These are phyloP conservation scores for Ceratobasidium sp. DNA, from an alignment of 1,284 basidiomycete genomes.

Conservation along the genomic window DNA sequence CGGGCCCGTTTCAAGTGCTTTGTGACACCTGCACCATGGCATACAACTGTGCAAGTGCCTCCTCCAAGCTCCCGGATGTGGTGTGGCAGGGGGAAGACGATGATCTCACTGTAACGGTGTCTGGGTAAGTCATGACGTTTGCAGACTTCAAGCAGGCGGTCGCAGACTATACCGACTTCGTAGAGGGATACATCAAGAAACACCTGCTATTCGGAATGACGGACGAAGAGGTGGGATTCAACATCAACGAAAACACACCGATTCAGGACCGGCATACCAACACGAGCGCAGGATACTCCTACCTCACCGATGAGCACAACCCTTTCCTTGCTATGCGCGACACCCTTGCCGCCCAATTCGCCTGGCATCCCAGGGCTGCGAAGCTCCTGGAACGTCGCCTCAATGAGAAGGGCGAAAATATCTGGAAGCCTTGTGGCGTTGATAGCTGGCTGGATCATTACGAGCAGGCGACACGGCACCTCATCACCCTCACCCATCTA, in stretches of 20 bases:
- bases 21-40: no score
- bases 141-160: background rate
- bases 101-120: background rate
- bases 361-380: background rate
- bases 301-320: background rate
- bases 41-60: background rate
- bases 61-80: background rate
- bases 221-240: background rate
- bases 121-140: background rate
- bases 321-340: background rate
- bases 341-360: background rate
- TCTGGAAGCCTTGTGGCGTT: no score
- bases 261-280: background rate
- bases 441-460: background rate
- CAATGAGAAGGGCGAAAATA: no score
- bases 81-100: background rate
- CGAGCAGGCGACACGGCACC: background rate
- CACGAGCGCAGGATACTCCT: conserved; percentile 1
- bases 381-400: background rate
- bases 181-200: background rate
- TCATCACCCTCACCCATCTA: background rate
- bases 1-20: background rate
- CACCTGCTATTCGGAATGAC: background rate
- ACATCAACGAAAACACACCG: background rate
- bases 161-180: background rate